Conservation (phyloP, 2,329 filamentous ascomycete genomes). For the Penicillium sp. region DNA sequence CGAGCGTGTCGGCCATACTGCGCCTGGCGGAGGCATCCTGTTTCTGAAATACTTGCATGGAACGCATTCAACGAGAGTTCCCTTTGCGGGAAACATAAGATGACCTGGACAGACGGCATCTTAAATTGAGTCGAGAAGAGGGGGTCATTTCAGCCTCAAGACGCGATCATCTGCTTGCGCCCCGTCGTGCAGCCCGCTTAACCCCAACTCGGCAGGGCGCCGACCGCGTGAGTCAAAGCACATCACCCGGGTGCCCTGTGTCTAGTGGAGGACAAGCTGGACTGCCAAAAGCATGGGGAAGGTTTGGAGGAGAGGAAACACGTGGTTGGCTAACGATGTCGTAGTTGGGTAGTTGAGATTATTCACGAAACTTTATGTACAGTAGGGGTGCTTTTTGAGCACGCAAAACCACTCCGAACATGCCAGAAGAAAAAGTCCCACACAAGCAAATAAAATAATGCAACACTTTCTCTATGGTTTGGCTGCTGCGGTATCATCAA, state of each 20-base stretch:
- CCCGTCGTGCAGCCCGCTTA: slow-evolving; percentile 13
- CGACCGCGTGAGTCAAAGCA: slow-evolving; percentile 25
- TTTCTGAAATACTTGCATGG: background rate
- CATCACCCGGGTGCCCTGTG: background rate
- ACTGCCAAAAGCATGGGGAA: background rate
- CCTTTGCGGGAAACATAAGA: background rate
- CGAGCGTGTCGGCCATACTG: slow-evolving; percentile 10
- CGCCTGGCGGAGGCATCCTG: slow-evolving; percentile 18
- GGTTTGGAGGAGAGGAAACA: background rate
- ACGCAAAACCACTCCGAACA: slow-evolving; percentile 16
- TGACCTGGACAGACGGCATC: slow-evolving; percentile 1
- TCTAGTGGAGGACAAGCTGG: too few species aligned
- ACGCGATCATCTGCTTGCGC: slow-evolving; percentile 27
- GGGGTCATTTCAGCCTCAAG: slow-evolving; percentile 27
- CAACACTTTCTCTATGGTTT: slow-evolving; percentile 28
- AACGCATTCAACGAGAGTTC: background rate
- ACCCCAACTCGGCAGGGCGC: slow-evolving; percentile 19
- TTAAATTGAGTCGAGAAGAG: slow-evolving; percentile 10
- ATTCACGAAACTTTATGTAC: slow-evolving; percentile 18
- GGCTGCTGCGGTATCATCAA: slow-evolving; percentile 31
- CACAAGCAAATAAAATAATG: slow-evolving; percentile 14
- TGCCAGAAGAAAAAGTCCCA: background rate
- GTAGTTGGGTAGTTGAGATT: background rate
- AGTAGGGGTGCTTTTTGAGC: slow-evolving; percentile 13
- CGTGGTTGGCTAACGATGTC: background rate